phyloP scores from a whole-genome alignment of 345 rosid species.

The Atalantia buxifolia region DNA sequence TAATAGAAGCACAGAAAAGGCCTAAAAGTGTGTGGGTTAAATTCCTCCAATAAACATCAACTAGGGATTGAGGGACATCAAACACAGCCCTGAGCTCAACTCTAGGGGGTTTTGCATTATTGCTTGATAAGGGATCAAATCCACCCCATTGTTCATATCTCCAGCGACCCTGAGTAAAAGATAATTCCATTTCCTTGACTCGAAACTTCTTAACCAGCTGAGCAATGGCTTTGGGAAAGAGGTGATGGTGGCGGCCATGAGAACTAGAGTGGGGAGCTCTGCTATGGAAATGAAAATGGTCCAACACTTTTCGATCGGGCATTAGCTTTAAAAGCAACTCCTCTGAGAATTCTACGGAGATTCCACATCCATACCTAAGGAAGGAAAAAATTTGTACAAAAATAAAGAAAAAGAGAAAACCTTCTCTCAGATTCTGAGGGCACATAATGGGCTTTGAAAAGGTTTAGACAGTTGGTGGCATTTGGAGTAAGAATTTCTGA shows the following conservation, averaged over 20 bases:
- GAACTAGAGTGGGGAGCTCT: constrained; percentile 58
- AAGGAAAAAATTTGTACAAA: too few species aligned
- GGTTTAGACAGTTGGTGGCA: too few species aligned
- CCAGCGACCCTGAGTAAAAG: constrained; percentile 99
- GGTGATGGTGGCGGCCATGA: constrained; percentile 86
- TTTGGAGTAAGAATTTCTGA: too few species aligned
- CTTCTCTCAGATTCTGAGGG: too few species aligned
- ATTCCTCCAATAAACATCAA: constrained; percentile 87
- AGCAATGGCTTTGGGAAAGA: constrained; percentile 93
- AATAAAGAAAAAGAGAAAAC: too few species aligned
- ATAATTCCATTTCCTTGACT: constrained; percentile 86
- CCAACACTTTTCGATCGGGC: constrained; percentile 77
- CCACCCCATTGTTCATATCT: constrained; percentile 98
- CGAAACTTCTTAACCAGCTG: constrained; percentile 81
- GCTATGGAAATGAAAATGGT: constrained; percentile 80
- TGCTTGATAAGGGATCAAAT: constrained; percentile 76
- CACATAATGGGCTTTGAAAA: too few species aligned
- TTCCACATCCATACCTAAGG: too few species aligned
- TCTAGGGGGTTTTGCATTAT: constrained; percentile 92
- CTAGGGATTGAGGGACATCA: constrained; percentile 67
- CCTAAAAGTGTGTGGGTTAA: constrained; percentile 88
- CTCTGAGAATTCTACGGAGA: constrained; percentile 74
- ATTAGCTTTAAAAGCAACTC: constrained; percentile 72
- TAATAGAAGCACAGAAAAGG: constrained; percentile 94
- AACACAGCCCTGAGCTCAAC: constrained; percentile 97